Evolutionary conservation across 2,329 filamentous ascomycete genomes (phyloP).

Genomic region (Stromatinia cepivora): DNA sequence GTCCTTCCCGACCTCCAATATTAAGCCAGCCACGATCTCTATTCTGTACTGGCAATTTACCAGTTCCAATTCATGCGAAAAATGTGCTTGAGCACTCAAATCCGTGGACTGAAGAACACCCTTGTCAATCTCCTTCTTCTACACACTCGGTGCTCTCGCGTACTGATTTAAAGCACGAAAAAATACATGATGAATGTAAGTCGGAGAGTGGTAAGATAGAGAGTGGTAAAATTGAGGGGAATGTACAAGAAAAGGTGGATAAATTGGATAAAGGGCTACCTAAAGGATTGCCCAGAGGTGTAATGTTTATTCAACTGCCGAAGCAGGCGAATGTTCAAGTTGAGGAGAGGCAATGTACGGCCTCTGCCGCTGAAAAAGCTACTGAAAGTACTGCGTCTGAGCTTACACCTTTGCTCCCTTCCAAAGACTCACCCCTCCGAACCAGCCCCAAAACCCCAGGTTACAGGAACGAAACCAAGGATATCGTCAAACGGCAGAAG

Average conservation of each 20-base stretch:
- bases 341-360: background rate
- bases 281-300: background rate
- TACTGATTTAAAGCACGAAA: background rate
- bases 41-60: conserved; percentile 1
- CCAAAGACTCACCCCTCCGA: background rate
- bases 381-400: background rate
- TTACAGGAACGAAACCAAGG: background rate
- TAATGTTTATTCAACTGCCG: conserved; percentile 1
- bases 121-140: conserved; percentile 5
- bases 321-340: background rate
- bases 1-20: background rate
- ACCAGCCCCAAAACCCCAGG: background rate
- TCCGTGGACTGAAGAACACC: background rate
- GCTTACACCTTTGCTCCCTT: background rate
- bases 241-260: background rate
- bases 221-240: background rate
- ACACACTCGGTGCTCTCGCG: background rate
- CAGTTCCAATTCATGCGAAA: background rate
- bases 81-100: conserved; percentile 7
- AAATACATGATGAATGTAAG: background rate
- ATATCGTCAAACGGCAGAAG: background rate
- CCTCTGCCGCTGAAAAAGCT: background rate
- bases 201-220: background rate
- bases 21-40: conserved; percentile 11
- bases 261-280: conserved; percentile 1